A percentile compares a stretch with the other conserved stretches of the same genome.
phyloP scores from a whole-genome alignment of 208 protist genomes.

The Hexamita inflata region DNA sequence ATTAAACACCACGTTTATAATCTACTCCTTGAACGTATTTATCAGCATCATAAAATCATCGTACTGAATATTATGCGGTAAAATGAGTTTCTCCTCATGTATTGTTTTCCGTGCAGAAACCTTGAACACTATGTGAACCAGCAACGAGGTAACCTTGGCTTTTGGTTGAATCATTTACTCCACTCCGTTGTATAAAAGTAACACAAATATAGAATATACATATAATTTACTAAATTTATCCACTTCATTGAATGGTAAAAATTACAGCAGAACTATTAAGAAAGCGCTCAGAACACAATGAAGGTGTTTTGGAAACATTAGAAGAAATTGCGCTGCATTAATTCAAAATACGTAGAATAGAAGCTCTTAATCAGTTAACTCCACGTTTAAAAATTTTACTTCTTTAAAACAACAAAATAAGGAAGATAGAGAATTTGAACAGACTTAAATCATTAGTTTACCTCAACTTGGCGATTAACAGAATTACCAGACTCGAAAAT shows the following conservation, averaged over 20 bases:
- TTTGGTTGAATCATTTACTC: too few relatives aligned
- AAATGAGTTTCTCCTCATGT: too few relatives aligned
- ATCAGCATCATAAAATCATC: too few relatives aligned
- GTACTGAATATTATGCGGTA: too few relatives aligned
- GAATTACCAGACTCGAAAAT: slow-evolving; percentile 69
- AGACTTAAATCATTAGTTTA: slow-evolving; percentile 82
- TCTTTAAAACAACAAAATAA: slow-evolving; percentile 84
- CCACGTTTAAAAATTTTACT: slow-evolving; percentile 75
- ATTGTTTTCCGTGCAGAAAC: too few relatives aligned
- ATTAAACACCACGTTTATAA: too few relatives aligned
- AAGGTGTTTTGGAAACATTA: slow-evolving; percentile 68
- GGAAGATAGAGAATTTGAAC: slow-evolving; percentile 68
- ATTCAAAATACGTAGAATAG: slow-evolving; percentile 74
- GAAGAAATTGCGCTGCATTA: slow-evolving; percentile 85
- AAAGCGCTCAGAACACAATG: slow-evolving; percentile 81
- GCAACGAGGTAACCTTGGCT: too few relatives aligned
- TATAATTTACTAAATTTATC: too few relatives aligned
- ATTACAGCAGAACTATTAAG: slow-evolving; percentile 73
- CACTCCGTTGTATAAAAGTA: too few relatives aligned
- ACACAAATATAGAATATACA: too few relatives aligned
- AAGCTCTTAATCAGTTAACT: slow-evolving; percentile 54
- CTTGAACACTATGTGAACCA: too few relatives aligned
- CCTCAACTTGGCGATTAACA: slow-evolving; percentile 85
- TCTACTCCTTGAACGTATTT: too few relatives aligned
- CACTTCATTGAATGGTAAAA: slow-evolving; percentile 35